Evolutionary conservation across 2,329 filamentous ascomycete genomes (phyloP).

Genomic region (Claviceps sp.): DNA sequence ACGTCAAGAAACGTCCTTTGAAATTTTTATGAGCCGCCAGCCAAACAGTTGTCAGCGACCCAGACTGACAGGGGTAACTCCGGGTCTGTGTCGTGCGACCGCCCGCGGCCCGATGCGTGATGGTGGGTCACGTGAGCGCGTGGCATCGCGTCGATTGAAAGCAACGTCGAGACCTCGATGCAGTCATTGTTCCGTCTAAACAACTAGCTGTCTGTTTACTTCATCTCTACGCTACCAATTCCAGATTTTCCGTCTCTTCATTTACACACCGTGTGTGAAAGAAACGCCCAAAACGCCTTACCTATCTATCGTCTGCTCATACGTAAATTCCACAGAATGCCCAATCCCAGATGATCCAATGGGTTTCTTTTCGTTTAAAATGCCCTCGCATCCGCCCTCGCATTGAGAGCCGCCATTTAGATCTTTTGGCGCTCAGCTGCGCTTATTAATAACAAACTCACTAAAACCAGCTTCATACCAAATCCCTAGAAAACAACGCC

Average conservation of each 20-base stretch:
- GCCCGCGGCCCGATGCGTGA: background rate
- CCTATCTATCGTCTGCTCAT: too few relatives aligned
- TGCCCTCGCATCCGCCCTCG: background rate
- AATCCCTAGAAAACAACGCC: slow-evolving; percentile 4
- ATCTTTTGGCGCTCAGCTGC: background rate
- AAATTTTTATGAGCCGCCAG: slow-evolving; percentile 24
- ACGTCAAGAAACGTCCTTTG: slow-evolving; percentile 11
- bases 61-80: slow-evolving; percentile 1
- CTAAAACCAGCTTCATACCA: background rate
- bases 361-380: background rate
- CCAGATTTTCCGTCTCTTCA: too few relatives aligned
- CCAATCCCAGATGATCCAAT: background rate
- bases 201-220: too few relatives aligned
- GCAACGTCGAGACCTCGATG: too few relatives aligned
- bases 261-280: background rate
- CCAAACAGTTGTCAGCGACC: slow-evolving; percentile 1
- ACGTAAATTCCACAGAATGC: background rate
- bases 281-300: background rate
- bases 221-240: too few relatives aligned
- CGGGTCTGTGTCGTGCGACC: too few relatives aligned
- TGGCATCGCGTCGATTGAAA: background rate
- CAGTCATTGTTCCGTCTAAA: too few relatives aligned
- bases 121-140: background rate
- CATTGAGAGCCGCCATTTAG: background rate
- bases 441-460: too few relatives aligned